These are phyloP conservation scores for Candida vartiovaarae DNA, from an alignment of 805 yeast genomes.

Conservation along the genomic window DNA sequence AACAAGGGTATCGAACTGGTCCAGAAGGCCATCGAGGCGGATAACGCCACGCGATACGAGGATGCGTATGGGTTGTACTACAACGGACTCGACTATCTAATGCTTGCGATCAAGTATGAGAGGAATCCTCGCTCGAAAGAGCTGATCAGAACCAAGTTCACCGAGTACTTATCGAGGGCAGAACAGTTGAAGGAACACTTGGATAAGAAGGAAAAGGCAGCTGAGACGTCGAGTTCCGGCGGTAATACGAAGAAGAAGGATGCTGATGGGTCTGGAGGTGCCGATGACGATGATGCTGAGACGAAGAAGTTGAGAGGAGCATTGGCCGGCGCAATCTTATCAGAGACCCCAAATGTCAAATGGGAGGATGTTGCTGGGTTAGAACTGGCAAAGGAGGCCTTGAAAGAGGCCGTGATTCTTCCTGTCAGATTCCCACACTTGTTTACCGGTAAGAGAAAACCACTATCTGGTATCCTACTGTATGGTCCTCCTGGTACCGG, in stretches of 20 bases:
- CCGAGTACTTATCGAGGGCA: conserved; percentile 87
- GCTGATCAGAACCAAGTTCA: conserved; percentile 77
- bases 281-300: conserved; percentile 68
- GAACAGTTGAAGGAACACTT: conserved; percentile 89
- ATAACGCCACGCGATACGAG: conserved; percentile 79
- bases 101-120: conserved; percentile 93
- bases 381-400: conserved; percentile 91
- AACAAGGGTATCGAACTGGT: conserved; percentile 93
- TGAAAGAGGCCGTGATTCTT: conserved; percentile 93
- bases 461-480: conserved; percentile 81
- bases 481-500: conserved; percentile 98
- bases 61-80: conserved; percentile 92
- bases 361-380: conserved; percentile 98
- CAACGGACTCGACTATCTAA: conserved; percentile 87
- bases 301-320: conserved; percentile 88
- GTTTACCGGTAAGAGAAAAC: conserved; percentile 91
- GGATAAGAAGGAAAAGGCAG: conserved; percentile 48
- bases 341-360: conserved; percentile 85
- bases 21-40: conserved; percentile 92
- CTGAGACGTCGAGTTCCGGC: conserved; percentile 32
- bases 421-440: conserved; percentile 96
- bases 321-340: conserved; percentile 80
- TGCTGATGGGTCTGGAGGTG: conserved; percentile 51
- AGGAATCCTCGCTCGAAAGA: conserved; percentile 87
- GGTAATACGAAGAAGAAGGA: conserved; percentile 45